phyloP scores from a whole-genome alignment of 129 eudicot genomes.

The Silybum marianum region DNA sequence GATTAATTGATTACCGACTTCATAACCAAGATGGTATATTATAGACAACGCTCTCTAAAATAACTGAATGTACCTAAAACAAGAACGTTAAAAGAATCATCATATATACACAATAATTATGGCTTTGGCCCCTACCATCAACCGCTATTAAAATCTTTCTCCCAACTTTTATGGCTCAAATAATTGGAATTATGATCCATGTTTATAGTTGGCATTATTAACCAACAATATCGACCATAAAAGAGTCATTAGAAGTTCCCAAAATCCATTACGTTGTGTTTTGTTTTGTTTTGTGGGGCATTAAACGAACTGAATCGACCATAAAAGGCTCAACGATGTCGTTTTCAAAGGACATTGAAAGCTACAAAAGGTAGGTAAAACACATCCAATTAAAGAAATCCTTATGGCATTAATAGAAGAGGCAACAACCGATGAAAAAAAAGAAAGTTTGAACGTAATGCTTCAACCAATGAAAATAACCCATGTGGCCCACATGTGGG shows the following conservation, averaged over 20 bases:
- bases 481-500: slow-evolving; percentile 1
- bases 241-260: neutral
- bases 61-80: neutral
- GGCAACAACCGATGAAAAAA: neutral
- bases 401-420: neutral
- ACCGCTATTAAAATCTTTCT: neutral
- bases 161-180: neutral
- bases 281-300: slow-evolving; percentile 4
- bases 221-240: neutral
- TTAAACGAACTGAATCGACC: neutral
- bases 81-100: neutral
- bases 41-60: neutral
- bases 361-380: neutral
- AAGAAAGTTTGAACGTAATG: neutral
- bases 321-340: neutral
- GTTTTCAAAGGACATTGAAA: neutral
- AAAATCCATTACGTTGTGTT: neutral
- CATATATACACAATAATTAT: neutral
- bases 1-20: neutral
- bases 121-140: neutral
- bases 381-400: neutral
- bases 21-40: neutral
- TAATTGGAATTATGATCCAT: neutral
- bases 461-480: neutral
- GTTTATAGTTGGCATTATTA: neutral